A percentile compares a stretch with the other conserved stretches of the same genome.
phyloP scores from a whole-genome alignment of 495 filamentous ascomycete species.

The Trichocladium antarcticum region DNA sequence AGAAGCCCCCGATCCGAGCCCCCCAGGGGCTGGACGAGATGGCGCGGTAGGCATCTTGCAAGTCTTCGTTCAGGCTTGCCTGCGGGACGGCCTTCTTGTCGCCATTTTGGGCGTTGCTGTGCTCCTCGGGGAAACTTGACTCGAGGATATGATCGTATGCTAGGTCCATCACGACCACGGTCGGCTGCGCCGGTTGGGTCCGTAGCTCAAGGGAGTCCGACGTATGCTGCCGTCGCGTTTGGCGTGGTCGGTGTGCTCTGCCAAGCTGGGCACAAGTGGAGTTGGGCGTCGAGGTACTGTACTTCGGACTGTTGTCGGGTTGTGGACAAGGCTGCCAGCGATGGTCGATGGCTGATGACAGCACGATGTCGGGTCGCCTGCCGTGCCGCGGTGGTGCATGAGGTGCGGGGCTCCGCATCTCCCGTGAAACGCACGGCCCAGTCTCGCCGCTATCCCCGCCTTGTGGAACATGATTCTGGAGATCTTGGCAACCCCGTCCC shows the following conservation, averaged over 20 bases:
- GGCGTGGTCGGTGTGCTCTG: no score
- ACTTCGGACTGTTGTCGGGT: no score
- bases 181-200: no score
- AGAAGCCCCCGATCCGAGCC: constrained; percentile 71
- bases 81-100: constrained; percentile 40
- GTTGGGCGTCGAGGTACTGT: no score
- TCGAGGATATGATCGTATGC: constrained; percentile 97
- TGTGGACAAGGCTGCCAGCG: constrained; percentile 4
- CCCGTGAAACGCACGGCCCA: background rate
- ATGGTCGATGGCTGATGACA: background rate
- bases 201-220: no score
- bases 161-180: constrained; percentile 61
- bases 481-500: no score
- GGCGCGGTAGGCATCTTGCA: constrained; percentile 91
- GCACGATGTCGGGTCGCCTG: constrained; percentile 5
- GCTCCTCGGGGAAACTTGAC: constrained; percentile 56
- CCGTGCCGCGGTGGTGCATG: background rate
- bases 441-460: no score
- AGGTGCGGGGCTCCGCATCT: background rate
- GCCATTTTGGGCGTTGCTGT: constrained; percentile 32
- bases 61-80: constrained; percentile 66
- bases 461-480: no score
- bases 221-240: no score
- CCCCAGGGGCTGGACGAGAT: constrained; percentile 90
- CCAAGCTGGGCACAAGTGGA: no score